Conservation (phyloP, 169 alveolate species). For the Eimeria praecox region DNA sequence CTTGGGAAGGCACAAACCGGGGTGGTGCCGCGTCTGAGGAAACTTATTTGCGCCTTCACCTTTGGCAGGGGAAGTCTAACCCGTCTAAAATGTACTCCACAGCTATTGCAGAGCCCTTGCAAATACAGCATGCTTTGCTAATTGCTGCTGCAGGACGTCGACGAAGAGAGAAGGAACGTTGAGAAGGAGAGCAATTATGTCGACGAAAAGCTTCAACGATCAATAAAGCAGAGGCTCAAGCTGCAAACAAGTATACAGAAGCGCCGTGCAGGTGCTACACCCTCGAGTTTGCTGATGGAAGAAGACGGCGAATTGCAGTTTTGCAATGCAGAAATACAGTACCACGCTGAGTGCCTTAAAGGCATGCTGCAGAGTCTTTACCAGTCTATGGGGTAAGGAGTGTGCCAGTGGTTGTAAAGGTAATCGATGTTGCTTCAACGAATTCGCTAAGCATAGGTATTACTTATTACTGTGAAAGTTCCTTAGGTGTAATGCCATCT, state of each 20-base stretch:
- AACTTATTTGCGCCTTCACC: background rate
- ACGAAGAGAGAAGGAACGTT: constrained; percentile 9
- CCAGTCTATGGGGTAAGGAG: constrained; percentile 59
- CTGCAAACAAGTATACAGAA: constrained; percentile 52
- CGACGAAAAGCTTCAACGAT: constrained; percentile 39
- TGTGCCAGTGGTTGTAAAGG: background rate
- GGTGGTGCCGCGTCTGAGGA: background rate
- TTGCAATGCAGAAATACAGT: constrained; percentile 62
- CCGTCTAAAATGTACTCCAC: background rate
- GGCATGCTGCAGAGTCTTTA: constrained; percentile 59
- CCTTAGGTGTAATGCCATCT: background rate
- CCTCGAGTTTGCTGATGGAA: background rate
- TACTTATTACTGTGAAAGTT: background rate
- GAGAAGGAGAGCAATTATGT: constrained; percentile 14
- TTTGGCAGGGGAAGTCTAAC: background rate
- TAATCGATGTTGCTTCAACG: background rate
- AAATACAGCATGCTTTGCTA: background rate
- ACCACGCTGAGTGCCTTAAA: constrained; percentile 51
- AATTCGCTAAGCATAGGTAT: background rate
- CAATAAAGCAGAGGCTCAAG: constrained; percentile 41
- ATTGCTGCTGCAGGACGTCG: constrained; percentile 25
- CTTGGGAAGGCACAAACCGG: background rate
- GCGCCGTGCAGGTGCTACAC: constrained; percentile 6
- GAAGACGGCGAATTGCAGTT: background rate
- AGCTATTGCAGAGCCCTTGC: background rate